Conservation (phyloP, 768 basidiomycete genomes). For the Amanita subjunquillea region DNA sequence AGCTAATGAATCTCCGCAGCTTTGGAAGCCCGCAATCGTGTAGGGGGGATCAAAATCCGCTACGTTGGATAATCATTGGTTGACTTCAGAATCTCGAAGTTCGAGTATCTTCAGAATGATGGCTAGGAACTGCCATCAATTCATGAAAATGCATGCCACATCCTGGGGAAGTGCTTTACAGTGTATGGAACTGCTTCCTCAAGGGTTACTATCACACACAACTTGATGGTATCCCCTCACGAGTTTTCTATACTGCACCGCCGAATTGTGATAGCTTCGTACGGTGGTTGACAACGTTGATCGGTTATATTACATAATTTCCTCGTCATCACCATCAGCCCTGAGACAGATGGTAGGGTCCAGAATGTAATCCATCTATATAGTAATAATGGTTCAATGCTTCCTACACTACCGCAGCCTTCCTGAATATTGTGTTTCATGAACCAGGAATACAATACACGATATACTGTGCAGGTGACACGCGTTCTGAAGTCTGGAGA, state of each 20-base stretch:
- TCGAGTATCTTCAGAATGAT: not conserved
- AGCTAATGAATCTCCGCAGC: slow-evolving; percentile 25
- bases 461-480: not conserved
- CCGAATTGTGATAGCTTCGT: too few relatives aligned
- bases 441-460: not conserved
- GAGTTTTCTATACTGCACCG: too few relatives aligned
- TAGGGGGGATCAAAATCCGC: slow-evolving; percentile 67
- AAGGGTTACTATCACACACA: not conserved
- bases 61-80: slow-evolving; percentile 44
- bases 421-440: not conserved
- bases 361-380: not conserved
- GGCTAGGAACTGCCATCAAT: not conserved
- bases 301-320: too few relatives aligned
- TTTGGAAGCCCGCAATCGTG: slow-evolving; percentile 58
- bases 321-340: not conserved
- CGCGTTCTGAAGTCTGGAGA: slow-evolving; percentile 2
- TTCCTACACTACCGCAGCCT: not conserved
- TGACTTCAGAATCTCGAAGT: not conserved
- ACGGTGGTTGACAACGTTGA: too few relatives aligned
- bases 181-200: not conserved
- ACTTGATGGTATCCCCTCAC: not conserved
- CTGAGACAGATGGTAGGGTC: not conserved
- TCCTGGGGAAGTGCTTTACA: not conserved
- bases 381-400: not conserved
- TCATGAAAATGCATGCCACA: not conserved